Evolutionary conservation across 306 rosid species (phyloP).

Genomic region (Begonia masoniana): DNA sequence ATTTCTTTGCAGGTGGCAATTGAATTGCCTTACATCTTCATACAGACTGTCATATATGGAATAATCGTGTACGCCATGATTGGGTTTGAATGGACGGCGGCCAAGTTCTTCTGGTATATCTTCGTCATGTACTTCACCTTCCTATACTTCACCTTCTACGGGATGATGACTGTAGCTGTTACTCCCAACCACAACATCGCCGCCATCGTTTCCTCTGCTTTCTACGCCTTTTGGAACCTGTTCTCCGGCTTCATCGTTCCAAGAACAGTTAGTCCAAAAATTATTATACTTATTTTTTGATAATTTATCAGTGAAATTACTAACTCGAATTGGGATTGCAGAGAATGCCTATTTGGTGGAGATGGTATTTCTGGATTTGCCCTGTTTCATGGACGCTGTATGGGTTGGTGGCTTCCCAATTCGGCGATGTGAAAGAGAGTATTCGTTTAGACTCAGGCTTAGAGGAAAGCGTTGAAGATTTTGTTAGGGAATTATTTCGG

Average conservation of each 20-base stretch:
- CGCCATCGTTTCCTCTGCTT: conserved; percentile 46
- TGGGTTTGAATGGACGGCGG: conserved; percentile 43
- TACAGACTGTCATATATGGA: conserved; percentile 55
- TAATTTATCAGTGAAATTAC: background rate
- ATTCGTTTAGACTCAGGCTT: conserved; percentile 31
- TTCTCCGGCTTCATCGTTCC: conserved; percentile 81
- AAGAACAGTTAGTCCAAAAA: conserved; percentile 33
- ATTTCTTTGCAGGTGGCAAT: conserved; percentile 51
- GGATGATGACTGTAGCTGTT: conserved; percentile 79
- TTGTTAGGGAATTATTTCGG: conserved; percentile 53
- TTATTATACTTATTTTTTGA: background rate
- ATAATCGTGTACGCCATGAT: conserved; percentile 46
- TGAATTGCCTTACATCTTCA: conserved; percentile 58
- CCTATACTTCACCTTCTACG: conserved; percentile 65
- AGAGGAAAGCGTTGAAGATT: conserved; percentile 44
- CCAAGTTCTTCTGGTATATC: conserved; percentile 68
- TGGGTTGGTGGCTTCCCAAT: conserved; percentile 61
- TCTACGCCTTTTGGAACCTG: conserved; percentile 73
- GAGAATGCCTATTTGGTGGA: conserved; percentile 89
- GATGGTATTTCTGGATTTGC: conserved; percentile 79
- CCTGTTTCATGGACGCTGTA: conserved; percentile 71
- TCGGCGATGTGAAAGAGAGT: conserved; percentile 46
- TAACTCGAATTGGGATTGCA: conserved; percentile 11
- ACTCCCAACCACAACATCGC: conserved; percentile 61
- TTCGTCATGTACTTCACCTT: conserved; percentile 77